Evolutionary conservation across 1,284 basidiomycete species (phyloP).

Genomic region (Rhizoctonia solani): DNA sequence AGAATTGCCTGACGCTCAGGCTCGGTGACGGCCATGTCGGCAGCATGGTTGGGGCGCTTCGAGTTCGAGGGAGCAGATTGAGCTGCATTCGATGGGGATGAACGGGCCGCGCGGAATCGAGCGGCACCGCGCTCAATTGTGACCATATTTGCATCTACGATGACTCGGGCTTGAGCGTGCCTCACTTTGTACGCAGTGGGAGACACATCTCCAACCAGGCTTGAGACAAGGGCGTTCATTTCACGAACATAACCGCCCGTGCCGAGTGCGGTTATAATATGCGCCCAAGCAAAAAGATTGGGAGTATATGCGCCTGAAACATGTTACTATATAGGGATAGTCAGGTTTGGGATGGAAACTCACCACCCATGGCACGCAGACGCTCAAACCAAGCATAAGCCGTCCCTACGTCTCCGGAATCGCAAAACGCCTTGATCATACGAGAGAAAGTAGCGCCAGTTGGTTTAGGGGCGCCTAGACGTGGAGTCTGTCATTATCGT

Average conservation of each 20-base stretch:
- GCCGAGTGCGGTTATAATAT: slow-evolving; percentile 60
- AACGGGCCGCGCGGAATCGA: slow-evolving; percentile 7
- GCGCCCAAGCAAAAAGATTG: slow-evolving; percentile 54
- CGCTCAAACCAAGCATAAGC: slow-evolving; percentile 75
- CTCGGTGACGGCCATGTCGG: neutral
- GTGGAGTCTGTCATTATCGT: slow-evolving; percentile 41
- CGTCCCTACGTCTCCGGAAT: slow-evolving; percentile 61
- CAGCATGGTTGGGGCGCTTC: slow-evolving; percentile 34
- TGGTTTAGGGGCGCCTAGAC: slow-evolving; percentile 58
- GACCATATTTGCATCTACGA: slow-evolving; percentile 51
- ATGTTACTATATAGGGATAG: slow-evolving; percentile 43
- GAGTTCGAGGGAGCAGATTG: slow-evolving; percentile 39
- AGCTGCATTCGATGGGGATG: neutral
- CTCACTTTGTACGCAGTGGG: slow-evolving; percentile 49
- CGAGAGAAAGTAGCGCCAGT: slow-evolving; percentile 65
- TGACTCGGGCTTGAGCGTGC: slow-evolving; percentile 41
- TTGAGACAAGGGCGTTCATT: slow-evolving; percentile 58
- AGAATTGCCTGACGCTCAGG: neutral
- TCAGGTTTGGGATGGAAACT: neutral
- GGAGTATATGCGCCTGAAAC: slow-evolving; percentile 54
- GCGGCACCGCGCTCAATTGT: slow-evolving; percentile 44
- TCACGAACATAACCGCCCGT: slow-evolving; percentile 54
- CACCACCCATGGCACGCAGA: slow-evolving; percentile 48
- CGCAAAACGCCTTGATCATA: slow-evolving; percentile 70
- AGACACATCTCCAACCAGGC: slow-evolving; percentile 47